Percentiles rank a stretch among this genome's conserved stretches.
Evolutionary conservation across 2,329 filamentous ascomycete species (phyloP).

Genomic region (Fusarium keratoplasticum): DNA sequence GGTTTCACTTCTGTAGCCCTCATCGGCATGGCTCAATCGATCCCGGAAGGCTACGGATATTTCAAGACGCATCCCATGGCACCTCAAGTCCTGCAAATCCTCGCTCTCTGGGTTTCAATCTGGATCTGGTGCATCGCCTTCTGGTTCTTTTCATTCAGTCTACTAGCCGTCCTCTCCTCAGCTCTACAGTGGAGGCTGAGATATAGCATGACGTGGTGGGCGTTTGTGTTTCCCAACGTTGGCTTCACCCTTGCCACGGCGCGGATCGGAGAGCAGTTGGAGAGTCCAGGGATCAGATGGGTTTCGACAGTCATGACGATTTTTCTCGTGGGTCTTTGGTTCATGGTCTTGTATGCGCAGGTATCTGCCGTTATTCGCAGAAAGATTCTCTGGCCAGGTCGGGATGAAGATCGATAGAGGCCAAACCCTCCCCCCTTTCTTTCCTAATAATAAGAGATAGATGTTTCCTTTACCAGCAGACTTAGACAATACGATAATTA

Average conservation of each 20-base stretch:
- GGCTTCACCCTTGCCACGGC: slow-evolving; percentile 42
- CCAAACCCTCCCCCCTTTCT: background rate
- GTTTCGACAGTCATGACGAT: slow-evolving; percentile 40
- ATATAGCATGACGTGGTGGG: slow-evolving; percentile 45
- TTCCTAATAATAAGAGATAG: background rate
- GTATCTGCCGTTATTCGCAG: slow-evolving; percentile 32
- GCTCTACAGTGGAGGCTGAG: slow-evolving; percentile 28
- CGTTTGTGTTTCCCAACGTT: slow-evolving; percentile 45
- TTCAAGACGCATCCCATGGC: slow-evolving; percentile 41
- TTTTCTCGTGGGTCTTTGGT: slow-evolving; percentile 37
- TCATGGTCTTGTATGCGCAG: slow-evolving; percentile 37
- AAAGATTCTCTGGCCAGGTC: slow-evolving; percentile 43
- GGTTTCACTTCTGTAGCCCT: slow-evolving; percentile 43
- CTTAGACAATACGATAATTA: slow-evolving; percentile 28
- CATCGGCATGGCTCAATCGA: slow-evolving; percentile 41
- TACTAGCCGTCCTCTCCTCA: slow-evolving; percentile 36
- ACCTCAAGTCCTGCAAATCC: slow-evolving; percentile 36
- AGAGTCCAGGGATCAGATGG: slow-evolving; percentile 40
- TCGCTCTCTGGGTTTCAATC: slow-evolving; percentile 40
- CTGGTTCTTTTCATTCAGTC: slow-evolving; percentile 44
- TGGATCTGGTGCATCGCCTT: slow-evolving; percentile 46
- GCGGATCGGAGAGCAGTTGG: slow-evolving; percentile 40
- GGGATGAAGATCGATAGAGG: slow-evolving; percentile 38
- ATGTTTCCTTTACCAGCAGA: background rate
- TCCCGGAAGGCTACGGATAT: slow-evolving; percentile 41